Evolutionary conservation across 2,329 filamentous ascomycete genomes (phyloP).

Genomic region (Colletotrichum sp.): DNA sequence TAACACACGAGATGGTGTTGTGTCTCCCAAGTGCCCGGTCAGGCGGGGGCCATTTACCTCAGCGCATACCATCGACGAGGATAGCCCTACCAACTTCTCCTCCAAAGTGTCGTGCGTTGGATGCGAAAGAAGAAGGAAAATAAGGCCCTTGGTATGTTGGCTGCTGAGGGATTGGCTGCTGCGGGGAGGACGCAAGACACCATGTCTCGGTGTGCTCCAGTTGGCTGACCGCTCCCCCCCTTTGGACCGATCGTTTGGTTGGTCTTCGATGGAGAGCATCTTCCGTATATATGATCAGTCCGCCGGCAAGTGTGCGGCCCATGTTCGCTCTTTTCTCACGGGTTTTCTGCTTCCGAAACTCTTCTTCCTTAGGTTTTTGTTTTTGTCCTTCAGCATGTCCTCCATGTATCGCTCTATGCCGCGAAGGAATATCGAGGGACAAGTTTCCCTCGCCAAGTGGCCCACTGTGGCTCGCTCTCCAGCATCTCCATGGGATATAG

Average conservation of each 20-base stretch:
- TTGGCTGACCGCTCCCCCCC: conserved; percentile 16
- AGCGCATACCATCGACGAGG: conserved; percentile 10
- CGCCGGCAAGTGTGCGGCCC: neutral
- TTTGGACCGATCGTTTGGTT: conserved; percentile 6
- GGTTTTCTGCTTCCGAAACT: conserved; percentile 3
- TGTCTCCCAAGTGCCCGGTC: conserved; percentile 18
- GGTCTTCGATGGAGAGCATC: neutral
- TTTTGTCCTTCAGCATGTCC: conserved; percentile 6
- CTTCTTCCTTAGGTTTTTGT: conserved; percentile 1
- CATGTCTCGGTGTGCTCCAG: conserved; percentile 8
- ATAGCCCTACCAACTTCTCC: conserved; percentile 13
- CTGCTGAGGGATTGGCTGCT: conserved; percentile 11
- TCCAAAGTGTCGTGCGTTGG: conserved; percentile 7
- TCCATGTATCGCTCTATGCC: conserved; percentile 11
- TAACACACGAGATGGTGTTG: conserved; percentile 16
- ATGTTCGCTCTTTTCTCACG: conserved; percentile 11
- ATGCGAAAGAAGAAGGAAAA: conserved; percentile 10
- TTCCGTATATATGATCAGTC: conserved; percentile 12
- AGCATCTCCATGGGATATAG: conserved; percentile 4
- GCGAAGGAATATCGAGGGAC: conserved; percentile 9
- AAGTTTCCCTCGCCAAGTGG: conserved; percentile 16
- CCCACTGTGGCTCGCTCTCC: conserved; percentile 2
- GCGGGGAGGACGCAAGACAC: conserved; percentile 12
- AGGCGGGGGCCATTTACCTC: conserved; percentile 6
- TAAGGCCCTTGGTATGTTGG: conserved; percentile 10